These are phyloP conservation scores for Coccomyxa sp. DNA, from an alignment of 139 green algal genomes.

Conservation along the genomic window DNA sequence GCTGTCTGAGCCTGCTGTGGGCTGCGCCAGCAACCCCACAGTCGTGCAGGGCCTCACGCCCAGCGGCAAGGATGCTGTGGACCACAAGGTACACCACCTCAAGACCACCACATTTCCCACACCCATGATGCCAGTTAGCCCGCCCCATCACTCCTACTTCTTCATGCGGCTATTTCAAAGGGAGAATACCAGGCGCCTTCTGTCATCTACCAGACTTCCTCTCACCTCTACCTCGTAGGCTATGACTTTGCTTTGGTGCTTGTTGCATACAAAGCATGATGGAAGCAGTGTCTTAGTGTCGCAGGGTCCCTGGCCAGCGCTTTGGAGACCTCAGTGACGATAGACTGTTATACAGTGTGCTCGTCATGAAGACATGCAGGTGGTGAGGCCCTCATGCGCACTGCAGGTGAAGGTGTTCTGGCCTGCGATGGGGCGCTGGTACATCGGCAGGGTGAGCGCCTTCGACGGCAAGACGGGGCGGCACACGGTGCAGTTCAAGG, in stretches of 20 bases:
- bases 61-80: conserved; percentile 15
- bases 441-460: conserved; percentile 40
- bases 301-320: background rate
- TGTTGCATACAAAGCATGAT: no score
- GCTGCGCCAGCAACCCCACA: conserved; percentile 41
- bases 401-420: conserved; percentile 50
- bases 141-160: background rate
- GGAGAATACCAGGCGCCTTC: background rate
- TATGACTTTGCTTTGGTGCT: background rate
- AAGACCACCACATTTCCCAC: background rate
- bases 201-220: background rate
- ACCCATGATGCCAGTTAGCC: background rate
- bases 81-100: background rate
- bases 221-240: conserved; percentile 18
- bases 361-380: background rate
- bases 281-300: background rate
- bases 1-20: conserved; percentile 12
- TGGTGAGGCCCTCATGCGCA: background rate
- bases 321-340: background rate
- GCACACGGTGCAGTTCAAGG: conserved; percentile 53
- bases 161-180: background rate
- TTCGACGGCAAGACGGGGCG: conserved; percentile 34
- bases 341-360: background rate
- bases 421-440: conserved; percentile 56
- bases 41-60: conserved; percentile 10